Conservation (phyloP, 2,329 filamentous ascomycete species). For the Conoideocrella luteorostrata region DNA sequence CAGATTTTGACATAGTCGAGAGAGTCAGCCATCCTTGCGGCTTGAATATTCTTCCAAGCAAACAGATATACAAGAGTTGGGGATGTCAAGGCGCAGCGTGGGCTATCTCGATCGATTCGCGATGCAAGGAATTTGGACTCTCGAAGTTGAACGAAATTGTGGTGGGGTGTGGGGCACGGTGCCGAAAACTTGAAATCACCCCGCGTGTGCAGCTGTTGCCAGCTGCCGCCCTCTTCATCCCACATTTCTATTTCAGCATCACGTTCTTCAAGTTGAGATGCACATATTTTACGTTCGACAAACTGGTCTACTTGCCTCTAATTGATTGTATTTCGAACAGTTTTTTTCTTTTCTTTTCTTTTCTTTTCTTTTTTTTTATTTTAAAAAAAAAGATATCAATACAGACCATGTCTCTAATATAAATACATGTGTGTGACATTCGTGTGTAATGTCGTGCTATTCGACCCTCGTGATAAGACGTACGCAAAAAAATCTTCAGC, state of each 20-base stretch:
- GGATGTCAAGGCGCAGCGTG: constrained; percentile 2
- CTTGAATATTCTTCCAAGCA: constrained; percentile 1
- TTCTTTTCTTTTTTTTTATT: too few species aligned
- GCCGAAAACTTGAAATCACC: constrained; percentile 24
- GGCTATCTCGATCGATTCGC: constrained; percentile 13
- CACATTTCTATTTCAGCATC: constrained; percentile 5
- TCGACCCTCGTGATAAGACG: not conserved
- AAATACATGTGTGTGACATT: too few species aligned
- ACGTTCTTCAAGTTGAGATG: not conserved
- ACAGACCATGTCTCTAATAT: too few species aligned
- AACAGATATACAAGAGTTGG: not conserved
- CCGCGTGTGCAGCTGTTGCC: constrained; percentile 12
- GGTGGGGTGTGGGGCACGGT: constrained; percentile 32
- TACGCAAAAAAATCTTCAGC: not conserved
- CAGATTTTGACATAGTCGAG: constrained; percentile 58
- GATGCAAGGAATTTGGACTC: constrained; percentile 27
- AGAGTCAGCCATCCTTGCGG: constrained; percentile 43
- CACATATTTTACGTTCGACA: too few species aligned
- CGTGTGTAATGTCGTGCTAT: not conserved
- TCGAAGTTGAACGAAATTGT: constrained; percentile 31
- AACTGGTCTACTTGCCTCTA: too few species aligned
- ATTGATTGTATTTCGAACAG: too few species aligned
- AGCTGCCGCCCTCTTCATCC: constrained; percentile 7
- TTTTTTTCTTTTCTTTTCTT: too few species aligned
- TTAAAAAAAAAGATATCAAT: too few species aligned